A percentile compares a stretch with the other conserved stretches of the same genome.
These are phyloP conservation scores for Ramaria sp. DNA, from an alignment of 768 basidiomycete species.

Conservation along the genomic window DNA sequence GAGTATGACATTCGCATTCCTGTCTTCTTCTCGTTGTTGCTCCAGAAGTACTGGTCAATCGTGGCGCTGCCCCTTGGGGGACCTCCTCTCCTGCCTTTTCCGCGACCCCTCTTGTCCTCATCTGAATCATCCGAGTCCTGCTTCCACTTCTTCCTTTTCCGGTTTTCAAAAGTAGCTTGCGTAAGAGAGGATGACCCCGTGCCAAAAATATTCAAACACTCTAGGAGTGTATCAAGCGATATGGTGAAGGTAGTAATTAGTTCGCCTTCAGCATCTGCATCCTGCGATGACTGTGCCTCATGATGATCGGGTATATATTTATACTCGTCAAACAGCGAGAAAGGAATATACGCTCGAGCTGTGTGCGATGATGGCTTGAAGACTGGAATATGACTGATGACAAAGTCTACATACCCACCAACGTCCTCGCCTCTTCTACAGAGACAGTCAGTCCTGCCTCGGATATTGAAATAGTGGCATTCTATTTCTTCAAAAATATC, in stretches of 20 bases:
- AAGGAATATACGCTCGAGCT: constrained; percentile 81
- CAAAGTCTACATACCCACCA: constrained; percentile 45
- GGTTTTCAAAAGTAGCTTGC: constrained; percentile 17
- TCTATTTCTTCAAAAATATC: constrained; percentile 15
- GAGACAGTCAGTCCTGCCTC: constrained; percentile 61
- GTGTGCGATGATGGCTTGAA: constrained; percentile 2
- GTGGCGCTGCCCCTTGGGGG: constrained; percentile 20
- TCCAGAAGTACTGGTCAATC: constrained; percentile 11
- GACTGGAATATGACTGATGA: not conserved
- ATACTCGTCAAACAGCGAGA: constrained; percentile 74
- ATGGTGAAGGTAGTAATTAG: constrained; percentile 57
- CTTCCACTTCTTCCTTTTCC: constrained; percentile 39
- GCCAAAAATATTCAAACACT: constrained; percentile 91
- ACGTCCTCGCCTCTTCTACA: constrained; percentile 77
- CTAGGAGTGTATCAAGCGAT: constrained; percentile 72
- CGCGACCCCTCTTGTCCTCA: constrained; percentile 29
- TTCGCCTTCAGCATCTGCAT: constrained; percentile 18
- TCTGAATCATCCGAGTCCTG: constrained; percentile 37
- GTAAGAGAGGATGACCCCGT: constrained; percentile 31
- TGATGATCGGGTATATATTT: constrained; percentile 39
- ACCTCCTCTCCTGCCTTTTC: constrained; percentile 26
- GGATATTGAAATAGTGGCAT: constrained; percentile 66
- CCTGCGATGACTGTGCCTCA: constrained; percentile 17
- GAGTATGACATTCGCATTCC: constrained; percentile 79
- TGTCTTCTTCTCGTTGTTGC: constrained; percentile 42